Base-by-base conservation (phyloP, 306 rosid genomes). In the Medicago ruthenica region DNA sequence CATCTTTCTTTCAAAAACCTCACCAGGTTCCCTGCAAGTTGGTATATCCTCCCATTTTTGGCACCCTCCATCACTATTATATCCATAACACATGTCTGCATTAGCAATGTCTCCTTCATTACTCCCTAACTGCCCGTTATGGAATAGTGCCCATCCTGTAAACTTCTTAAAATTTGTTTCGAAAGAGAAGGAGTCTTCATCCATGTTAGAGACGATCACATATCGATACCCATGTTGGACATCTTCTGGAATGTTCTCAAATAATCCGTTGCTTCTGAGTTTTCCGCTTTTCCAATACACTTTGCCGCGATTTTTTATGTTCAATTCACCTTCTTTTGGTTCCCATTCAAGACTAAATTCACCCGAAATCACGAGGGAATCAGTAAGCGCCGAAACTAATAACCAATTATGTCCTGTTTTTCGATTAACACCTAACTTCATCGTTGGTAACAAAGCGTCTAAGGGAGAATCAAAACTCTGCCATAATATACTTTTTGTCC, bases 341-440 rank as follows among this genome's bases (percentile, higher is more conserved):
- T 71, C 37, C 65, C 76, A 71, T 9, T 71, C 76, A 64, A 65
- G 51, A 12, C 51, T 40, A 18, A 65, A 65, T 9, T 3, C 1
- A 16, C 70, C 70, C 9, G 48, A 4, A n/a, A 13, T 9, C 4
- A 8, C 0, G n/a, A n/a, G 0, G 1, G 8, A 8, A 9, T 0
- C 0, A 63, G n/a, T 37, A 2, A 39, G 16, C 27, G 9, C 1
- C 0, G 70, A 65, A 40, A 40, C 6, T 9, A 65, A 13, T 9
- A 51, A 39, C 51, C 73, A 69, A 0, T 59, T 22, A 16, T 4
- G 62, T 39, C 75, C 73, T 0, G 44, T 44, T 58, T 55, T 74
- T 66, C 2, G 76, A 9, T 75, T 39, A 21, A 78, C 53, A 27
- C 85, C 88, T 58, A 85, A 7, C 51, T 74, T 85, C 85, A 64